Base-by-base conservation (phyloP, 129 eudicot species). In the Escallonia herrerae region DNA sequence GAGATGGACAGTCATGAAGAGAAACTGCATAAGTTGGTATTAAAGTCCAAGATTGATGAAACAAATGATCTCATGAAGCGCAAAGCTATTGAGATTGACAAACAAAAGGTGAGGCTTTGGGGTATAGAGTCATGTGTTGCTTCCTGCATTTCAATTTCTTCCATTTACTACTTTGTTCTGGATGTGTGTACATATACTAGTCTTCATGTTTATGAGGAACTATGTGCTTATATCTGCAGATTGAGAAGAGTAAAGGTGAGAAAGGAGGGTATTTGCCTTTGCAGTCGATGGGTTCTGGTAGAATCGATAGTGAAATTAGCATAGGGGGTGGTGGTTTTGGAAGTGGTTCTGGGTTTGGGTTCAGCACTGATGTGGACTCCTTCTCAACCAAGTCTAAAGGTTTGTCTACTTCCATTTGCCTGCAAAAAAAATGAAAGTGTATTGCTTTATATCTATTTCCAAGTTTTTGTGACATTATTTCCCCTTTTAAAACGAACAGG, bases 1-100 rank as follows among this genome's bases (percentile, higher is more conserved):
- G 99, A 93, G 80, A 93, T 89, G 96, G 99, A 89, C 72, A 93
- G 96, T 76, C 91, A 93, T 44, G 99, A 93, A 72, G 99, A 93
- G 78, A 89, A 77, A 68, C 66, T 86, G 71, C 96, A 93, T 80
- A 86, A 89, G 74, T 65, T 83, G 81, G 87, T 86, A 50, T 50
- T 83, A 22, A 85, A 82, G 72, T 86, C 87, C 81, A 93, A 93
- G 76, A 89, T 93, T 15, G 82, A 82, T 67, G 96, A 93, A 62
- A 89, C 96, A 58, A 93, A 93, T 84, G 96, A 93, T 76, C 84
- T 86, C 62, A 93, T 93, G 99, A 93, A 86, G 82, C 96, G 95
- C 50, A 93, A 80, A 81, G 99, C 93, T 58, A 93, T 74, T 74
- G 96, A 93, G 76, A 93, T 93, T 58, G 93, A 93, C 64, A 93